Evolutionary conservation across 2,329 filamentous ascomycete genomes (phyloP).

Genomic region (Exophiala sp.): DNA sequence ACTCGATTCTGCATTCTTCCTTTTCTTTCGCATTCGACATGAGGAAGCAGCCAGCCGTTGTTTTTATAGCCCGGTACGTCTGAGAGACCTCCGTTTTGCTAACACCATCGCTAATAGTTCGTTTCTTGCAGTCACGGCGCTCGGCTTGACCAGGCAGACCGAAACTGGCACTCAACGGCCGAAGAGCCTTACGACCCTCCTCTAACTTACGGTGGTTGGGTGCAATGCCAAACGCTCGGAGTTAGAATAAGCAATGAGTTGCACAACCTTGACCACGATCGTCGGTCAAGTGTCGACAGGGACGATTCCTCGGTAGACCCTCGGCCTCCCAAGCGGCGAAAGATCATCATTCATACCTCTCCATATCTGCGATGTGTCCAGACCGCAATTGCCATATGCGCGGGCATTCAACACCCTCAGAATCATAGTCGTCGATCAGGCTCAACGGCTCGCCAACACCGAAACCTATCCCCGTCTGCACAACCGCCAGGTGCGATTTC

Average conservation of each 20-base stretch:
- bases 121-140: constrained; percentile 67
- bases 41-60: constrained; percentile 32
- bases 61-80: constrained; percentile 40
- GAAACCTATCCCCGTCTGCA: constrained; percentile 13
- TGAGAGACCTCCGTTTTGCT: neutral
- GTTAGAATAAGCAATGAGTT: constrained; percentile 73
- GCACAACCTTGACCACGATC: constrained; percentile 43
- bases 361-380: constrained; percentile 90
- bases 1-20: neutral
- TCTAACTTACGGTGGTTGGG: constrained; percentile 89
- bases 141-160: constrained; percentile 88
- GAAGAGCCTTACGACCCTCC: constrained; percentile 93
- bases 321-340: constrained; percentile 43
- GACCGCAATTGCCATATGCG: constrained; percentile 79
- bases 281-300: constrained; percentile 4
- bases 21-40: neutral
- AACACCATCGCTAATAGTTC: neutral
- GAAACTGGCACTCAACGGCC: constrained; percentile 88
- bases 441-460: constrained; percentile 26
- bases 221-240: constrained; percentile 75
- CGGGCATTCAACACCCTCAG: constrained; percentile 60
- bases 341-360: constrained; percentile 84
- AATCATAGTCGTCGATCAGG: constrained; percentile 28
- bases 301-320: constrained; percentile 18
- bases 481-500: constrained; percentile 24